Evolutionary conservation across 371 early-diverging fungal species (phyloP).

Genomic region (Cokeromyces recurvatus): DNA sequence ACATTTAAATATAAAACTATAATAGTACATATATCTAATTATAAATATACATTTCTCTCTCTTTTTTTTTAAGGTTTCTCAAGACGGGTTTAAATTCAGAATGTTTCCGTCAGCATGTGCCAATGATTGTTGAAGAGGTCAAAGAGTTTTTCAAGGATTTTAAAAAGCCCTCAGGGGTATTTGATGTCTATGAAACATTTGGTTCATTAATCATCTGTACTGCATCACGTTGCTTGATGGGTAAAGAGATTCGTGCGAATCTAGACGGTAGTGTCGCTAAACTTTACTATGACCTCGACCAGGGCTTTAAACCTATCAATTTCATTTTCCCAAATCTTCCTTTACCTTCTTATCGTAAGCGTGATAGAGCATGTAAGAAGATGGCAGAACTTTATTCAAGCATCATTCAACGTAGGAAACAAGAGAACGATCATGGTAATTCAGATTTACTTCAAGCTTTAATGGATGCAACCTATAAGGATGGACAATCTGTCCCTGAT

Average conservation of each 20-base stretch:
- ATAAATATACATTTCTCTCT: no score
- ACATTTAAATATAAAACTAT: no score
- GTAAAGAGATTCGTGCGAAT: slow-evolving; percentile 85
- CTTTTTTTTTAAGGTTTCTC: slow-evolving; percentile 62
- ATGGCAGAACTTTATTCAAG: slow-evolving; percentile 76
- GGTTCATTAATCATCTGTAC: slow-evolving; percentile 92
- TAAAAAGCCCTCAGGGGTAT: slow-evolving; percentile 27
- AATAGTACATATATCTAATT: no score
- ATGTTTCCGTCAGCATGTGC: slow-evolving; percentile 84
- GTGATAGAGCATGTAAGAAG: slow-evolving; percentile 82
- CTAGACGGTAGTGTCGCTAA: slow-evolving; percentile 74
- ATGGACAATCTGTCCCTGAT: slow-evolving; percentile 76
- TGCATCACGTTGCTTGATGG: slow-evolving; percentile 92
- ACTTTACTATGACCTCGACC: slow-evolving; percentile 92
- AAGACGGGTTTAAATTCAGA: slow-evolving; percentile 89
- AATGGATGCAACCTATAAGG: slow-evolving; percentile 85
- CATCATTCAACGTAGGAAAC: slow-evolving; percentile 81
- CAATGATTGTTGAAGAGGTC: slow-evolving; percentile 83
- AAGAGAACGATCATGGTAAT: slow-evolving; percentile 33
- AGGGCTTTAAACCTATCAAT: slow-evolving; percentile 93
- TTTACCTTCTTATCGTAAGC: slow-evolving; percentile 55
- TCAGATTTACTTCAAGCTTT: slow-evolving; percentile 79
- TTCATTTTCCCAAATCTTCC: slow-evolving; percentile 61
- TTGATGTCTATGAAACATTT: slow-evolving; percentile 79
- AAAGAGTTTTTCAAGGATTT: slow-evolving; percentile 61